A percentile compares a stretch with the other conserved stretches of the same genome.
These are phyloP conservation scores for Neofusicoccum parvum DNA, from an alignment of 2,329 filamentous ascomycete species.

Conservation along the genomic window DNA sequence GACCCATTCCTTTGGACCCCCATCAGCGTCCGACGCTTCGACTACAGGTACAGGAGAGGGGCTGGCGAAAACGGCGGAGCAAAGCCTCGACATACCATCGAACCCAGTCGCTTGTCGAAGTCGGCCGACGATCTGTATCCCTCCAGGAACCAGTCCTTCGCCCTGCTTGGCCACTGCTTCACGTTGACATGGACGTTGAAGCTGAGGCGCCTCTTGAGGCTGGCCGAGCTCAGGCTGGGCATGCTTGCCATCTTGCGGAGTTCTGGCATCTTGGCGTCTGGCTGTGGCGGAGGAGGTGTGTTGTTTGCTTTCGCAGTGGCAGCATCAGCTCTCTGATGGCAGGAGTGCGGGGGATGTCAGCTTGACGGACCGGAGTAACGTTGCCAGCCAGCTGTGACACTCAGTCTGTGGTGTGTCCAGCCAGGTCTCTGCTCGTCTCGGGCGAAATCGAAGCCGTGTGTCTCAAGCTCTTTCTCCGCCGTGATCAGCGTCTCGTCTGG, in stretches of 20 bases:
- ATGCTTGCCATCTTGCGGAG: conserved; percentile 10
- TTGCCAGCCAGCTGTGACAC: too few relatives aligned
- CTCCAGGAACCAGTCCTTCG: conserved; percentile 12
- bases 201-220: conserved; percentile 1
- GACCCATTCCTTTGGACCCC: conserved; percentile 5
- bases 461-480: background rate
- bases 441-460: background rate
- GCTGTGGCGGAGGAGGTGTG: too few relatives aligned
- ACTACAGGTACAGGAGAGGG: background rate
- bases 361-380: background rate
- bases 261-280: background rate
- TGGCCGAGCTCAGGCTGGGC: background rate
- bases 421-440: too few relatives aligned
- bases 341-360: background rate
- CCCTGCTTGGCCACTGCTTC: background rate
- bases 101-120: conserved; percentile 7
- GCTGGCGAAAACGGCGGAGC: background rate
- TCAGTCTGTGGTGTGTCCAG: too few relatives aligned
- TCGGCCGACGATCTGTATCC: conserved; percentile 1
- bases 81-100: background rate
- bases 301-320: background rate
- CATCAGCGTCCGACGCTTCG: background rate
- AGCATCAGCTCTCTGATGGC: background rate
- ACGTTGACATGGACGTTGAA: background rate
- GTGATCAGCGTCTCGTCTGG: background rate